A percentile compares a stretch with the other conserved stretches of the same genome.
Evolutionary conservation across 2,329 filamentous ascomycete genomes (phyloP).

Genomic region (Aspergillus phoenicis): DNA sequence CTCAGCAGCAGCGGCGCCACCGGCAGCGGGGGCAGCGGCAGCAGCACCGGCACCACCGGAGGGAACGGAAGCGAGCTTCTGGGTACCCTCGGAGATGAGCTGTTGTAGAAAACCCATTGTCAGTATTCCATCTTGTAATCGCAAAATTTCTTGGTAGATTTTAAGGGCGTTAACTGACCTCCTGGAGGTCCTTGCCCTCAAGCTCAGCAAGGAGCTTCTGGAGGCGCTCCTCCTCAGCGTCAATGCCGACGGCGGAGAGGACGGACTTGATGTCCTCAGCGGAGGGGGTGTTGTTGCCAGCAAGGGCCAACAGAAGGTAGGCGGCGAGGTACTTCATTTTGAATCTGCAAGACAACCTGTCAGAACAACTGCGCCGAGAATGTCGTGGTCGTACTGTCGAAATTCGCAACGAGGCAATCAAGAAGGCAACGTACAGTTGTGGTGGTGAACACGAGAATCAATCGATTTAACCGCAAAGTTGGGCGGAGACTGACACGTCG

Average conservation of each 20-base stretch:
- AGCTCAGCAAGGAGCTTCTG: conserved; percentile 81
- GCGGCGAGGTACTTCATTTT: conserved; percentile 99
- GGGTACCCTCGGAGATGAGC: conserved; percentile 86
- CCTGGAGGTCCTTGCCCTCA: conserved; percentile 71
- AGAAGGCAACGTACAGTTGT: conserved; percentile 29
- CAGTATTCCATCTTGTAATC: conserved; percentile 15
- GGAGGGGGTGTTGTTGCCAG: conserved; percentile 85
- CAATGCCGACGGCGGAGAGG: conserved; percentile 90
- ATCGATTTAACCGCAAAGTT: conserved; percentile 98
- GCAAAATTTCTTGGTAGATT: not conserved
- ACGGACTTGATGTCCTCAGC: conserved; percentile 84
- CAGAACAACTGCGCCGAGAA: not conserved
- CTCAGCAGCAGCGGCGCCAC: conserved; percentile 68
- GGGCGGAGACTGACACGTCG: conserved; percentile 99
- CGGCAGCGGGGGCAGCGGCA: conserved; percentile 52
- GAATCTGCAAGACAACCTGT: conserved; percentile 30
- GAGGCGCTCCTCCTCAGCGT: conserved; percentile 87
- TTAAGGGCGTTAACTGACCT: conserved; percentile 61
- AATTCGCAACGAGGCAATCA: not conserved
- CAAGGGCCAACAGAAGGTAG: conserved; percentile 95
- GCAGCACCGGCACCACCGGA: conserved; percentile 74
- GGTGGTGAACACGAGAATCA: conserved; percentile 65
- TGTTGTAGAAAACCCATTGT: conserved; percentile 42
- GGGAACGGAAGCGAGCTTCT: conserved; percentile 97
- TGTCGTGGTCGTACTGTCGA: not conserved